Base-by-base conservation (phyloP, 495 filamentous ascomycete genomes). In the Talaromyces ruber region DNA sequence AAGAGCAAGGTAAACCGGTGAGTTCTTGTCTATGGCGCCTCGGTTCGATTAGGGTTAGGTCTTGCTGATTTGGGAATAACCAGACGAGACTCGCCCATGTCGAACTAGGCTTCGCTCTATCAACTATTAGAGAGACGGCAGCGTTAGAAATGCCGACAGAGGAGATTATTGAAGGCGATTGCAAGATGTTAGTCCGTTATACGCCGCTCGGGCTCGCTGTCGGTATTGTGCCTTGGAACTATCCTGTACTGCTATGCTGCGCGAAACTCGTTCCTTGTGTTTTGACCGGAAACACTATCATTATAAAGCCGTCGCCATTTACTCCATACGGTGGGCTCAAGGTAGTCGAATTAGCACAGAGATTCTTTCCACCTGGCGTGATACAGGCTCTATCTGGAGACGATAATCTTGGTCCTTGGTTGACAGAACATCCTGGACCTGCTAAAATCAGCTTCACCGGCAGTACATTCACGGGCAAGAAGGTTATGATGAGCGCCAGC, bases 371-470 rank as follows among this genome's bases (percentile, higher is more conserved):
- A 0, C 82, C 84, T 0, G 88, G 87, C 58, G 81, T 91, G 8
- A 65, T 91, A 22, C 86, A 89, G 65, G 86, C 76, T 16, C 66
- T 91, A 30, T 86, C 84, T 67, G 88, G 88, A 21, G 86, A 81
- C 62, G 86, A 87, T 18, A 76, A 82, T 12, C 78, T 90, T 8
- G 87, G 87, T 6, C 83, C 85, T 1, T 71, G 74, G 72, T 73
- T 88, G 60, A 82, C 77, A 1, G 67, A 72, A 14, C 87, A 90
- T 64, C 79, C 82, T 0, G 81, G 76, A 3, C 82, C 89, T 64
- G 79, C 81, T 60, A 88, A 89, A 74, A 86, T 89, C 68, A 81
- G 74, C 59, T 90, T 91, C 70, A 90, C 87, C 0, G 88, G 87
- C 3, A 86, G 84, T 6, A 84, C 79, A 28, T 67, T 77, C 1